phyloP scores from a whole-genome alignment of 768 basidiomycete species.

The Suillus occidentalis region DNA sequence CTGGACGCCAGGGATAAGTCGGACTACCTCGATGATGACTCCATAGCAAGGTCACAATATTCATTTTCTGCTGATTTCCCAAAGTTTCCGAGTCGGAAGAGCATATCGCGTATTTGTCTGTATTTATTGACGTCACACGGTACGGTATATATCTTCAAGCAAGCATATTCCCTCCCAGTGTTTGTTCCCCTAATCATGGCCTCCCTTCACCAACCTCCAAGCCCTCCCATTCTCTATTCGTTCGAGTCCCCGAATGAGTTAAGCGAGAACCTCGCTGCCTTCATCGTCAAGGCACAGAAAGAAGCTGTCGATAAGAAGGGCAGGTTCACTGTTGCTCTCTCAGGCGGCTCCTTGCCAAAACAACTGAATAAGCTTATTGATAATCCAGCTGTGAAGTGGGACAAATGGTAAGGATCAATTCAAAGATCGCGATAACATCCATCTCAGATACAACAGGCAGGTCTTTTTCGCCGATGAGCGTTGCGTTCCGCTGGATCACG shows the following conservation, averaged over 20 bases:
- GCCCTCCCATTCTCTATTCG: slow-evolving; percentile 67
- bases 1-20: background rate
- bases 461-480: slow-evolving; percentile 98
- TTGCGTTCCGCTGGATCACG: slow-evolving; percentile 87
- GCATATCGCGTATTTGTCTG: slow-evolving; percentile 13
- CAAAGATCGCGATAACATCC: background rate
- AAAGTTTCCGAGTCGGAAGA: background rate
- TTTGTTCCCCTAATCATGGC: slow-evolving; percentile 20
- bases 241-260: slow-evolving; percentile 62
- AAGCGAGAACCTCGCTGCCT: slow-evolving; percentile 67
- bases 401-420: slow-evolving; percentile 74
- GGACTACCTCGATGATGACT: slow-evolving; percentile 1
- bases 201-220: slow-evolving; percentile 53
- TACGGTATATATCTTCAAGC: slow-evolving; percentile 1
- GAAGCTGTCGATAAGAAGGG: slow-evolving; percentile 88
- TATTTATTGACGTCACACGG: slow-evolving; percentile 32
- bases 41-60: background rate
- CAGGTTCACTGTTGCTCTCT: slow-evolving; percentile 89
- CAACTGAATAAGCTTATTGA: slow-evolving; percentile 71
- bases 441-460: slow-evolving; percentile 59
- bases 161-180: slow-evolving; percentile 5
- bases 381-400: slow-evolving; percentile 77
- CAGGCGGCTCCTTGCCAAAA: slow-evolving; percentile 89
- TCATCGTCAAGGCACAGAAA: slow-evolving; percentile 84
- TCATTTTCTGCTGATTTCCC: background rate